A percentile compares a stretch with the other conserved stretches of the same genome.
Conservation (phyloP, 805 yeast genomes). For the Saccharomyces eubayanus region DNA sequence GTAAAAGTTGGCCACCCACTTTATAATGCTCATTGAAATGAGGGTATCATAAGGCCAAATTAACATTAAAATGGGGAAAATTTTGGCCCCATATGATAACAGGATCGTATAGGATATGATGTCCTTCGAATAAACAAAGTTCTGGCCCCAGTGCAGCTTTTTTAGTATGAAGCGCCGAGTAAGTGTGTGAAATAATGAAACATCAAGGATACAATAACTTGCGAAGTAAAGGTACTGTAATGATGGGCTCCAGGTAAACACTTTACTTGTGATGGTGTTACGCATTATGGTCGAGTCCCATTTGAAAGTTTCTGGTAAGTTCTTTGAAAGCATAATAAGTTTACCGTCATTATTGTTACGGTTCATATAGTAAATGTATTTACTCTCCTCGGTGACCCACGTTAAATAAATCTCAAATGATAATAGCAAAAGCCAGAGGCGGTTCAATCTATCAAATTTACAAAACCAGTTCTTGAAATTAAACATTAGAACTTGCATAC, state of each 20-base stretch:
- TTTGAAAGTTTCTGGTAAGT: neutral
- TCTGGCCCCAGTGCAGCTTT: slow-evolving; percentile 26
- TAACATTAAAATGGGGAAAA: slow-evolving; percentile 85
- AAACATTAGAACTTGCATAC: slow-evolving; percentile 1
- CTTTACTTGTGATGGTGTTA: slow-evolving; percentile 25
- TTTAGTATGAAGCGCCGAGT: slow-evolving; percentile 28
- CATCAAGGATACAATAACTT: slow-evolving; percentile 42
- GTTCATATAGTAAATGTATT: slow-evolving; percentile 12
- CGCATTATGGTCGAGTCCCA: neutral
- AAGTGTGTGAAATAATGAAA: slow-evolving; percentile 33
- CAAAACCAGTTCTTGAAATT: slow-evolving; percentile 15
- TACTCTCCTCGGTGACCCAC: slow-evolving; percentile 86
- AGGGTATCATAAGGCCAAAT: slow-evolving; percentile 96
- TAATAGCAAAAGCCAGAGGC: slow-evolving; percentile 54
- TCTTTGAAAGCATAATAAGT: neutral
- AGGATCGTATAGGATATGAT: slow-evolving; percentile 58
- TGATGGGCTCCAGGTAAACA: slow-evolving; percentile 31
- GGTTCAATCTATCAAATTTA: slow-evolving; percentile 25
- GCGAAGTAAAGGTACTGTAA: slow-evolving; percentile 53
- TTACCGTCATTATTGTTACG: neutral
- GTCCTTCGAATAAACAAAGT: slow-evolving; percentile 11
- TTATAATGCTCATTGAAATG: slow-evolving; percentile 51
- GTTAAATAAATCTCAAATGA: slow-evolving; percentile 82
- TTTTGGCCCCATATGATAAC: slow-evolving; percentile 68
- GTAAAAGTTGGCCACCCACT: slow-evolving; percentile 51